These are phyloP conservation scores for Xerocomus amazonicus DNA, from an alignment of 1,284 basidiomycete species.

Conservation along the genomic window DNA sequence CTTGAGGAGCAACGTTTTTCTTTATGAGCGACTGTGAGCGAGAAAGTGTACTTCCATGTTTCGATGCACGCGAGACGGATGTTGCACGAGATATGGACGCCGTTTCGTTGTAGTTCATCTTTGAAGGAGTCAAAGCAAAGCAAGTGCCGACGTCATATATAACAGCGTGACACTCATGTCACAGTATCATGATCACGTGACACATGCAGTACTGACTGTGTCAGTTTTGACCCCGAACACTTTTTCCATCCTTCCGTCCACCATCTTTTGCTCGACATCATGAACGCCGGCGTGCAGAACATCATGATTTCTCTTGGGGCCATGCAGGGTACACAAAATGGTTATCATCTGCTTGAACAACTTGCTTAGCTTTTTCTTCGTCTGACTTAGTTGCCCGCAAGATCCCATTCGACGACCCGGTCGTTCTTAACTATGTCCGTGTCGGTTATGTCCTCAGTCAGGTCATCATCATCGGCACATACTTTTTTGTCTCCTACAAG, in stretches of 20 bases:
- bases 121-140: background rate
- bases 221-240: background rate
- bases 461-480: conserved; percentile 62
- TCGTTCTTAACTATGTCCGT: conserved; percentile 80
- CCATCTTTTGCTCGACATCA: conserved; percentile 28
- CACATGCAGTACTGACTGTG: background rate
- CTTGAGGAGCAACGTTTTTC: conserved; percentile 85
- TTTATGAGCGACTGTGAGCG: conserved; percentile 83
- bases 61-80: conserved; percentile 62
- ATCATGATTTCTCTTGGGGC: conserved; percentile 84
- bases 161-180: conserved; percentile 22
- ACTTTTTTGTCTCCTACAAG: conserved; percentile 72
- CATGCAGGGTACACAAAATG: conserved; percentile 69
- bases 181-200: conserved; percentile 19
- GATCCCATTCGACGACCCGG: conserved; percentile 89
- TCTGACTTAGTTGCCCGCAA: conserved; percentile 71
- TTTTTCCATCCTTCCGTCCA: conserved; percentile 10
- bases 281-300: conserved; percentile 61
- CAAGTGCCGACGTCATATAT: conserved; percentile 26
- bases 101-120: conserved; percentile 42
- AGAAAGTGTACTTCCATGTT: conserved; percentile 64
- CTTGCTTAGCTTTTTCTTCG: background rate
- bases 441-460: conserved; percentile 80
- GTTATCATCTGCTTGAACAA: background rate
- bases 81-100: conserved; percentile 64